Percentiles rank a stretch among this genome's conserved stretches.
These are phyloP conservation scores for Bocquillonia castaneifolia DNA, from an alignment of 441 rosid species.

Conservation along the genomic window DNA sequence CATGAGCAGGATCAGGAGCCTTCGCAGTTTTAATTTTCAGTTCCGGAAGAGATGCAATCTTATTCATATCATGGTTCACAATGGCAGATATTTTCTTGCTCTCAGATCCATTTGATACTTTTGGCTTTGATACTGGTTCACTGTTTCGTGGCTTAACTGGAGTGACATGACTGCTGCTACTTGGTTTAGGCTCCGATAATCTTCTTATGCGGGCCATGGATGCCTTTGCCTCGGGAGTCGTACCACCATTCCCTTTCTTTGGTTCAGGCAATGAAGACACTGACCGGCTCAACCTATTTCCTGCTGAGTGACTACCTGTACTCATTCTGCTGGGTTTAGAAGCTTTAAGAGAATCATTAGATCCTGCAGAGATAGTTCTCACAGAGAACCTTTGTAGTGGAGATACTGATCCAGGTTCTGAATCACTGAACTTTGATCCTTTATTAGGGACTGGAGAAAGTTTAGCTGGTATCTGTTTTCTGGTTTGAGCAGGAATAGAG, in stretches of 20 bases:
- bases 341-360: slow-evolving; percentile 43
- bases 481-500: slow-evolving; percentile 44
- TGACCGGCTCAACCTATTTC: slow-evolving; percentile 56
- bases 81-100: slow-evolving; percentile 81
- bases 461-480: slow-evolving; percentile 53
- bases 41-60: slow-evolving; percentile 88
- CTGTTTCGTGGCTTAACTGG: slow-evolving; percentile 45
- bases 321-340: slow-evolving; percentile 54
- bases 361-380: slow-evolving; percentile 46
- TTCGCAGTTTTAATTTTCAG: slow-evolving; percentile 59
- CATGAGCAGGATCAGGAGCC: slow-evolving; percentile 31
- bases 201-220: slow-evolving; percentile 73
- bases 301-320: slow-evolving; percentile 47
- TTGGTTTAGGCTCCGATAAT: slow-evolving; percentile 77
- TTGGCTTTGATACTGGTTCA: slow-evolving; percentile 40
- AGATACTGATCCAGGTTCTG: slow-evolving; percentile 68
- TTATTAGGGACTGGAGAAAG: slow-evolving; percentile 60
- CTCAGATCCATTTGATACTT: slow-evolving; percentile 47
- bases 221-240: slow-evolving; percentile 50
- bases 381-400: slow-evolving; percentile 58
- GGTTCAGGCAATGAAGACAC: slow-evolving; percentile 61
- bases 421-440: slow-evolving; percentile 80
- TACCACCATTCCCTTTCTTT: slow-evolving; percentile 44
- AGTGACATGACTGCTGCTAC: slow-evolving; percentile 35
- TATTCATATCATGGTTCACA: slow-evolving; percentile 71